These are phyloP conservation scores for Sindora glabra DNA, from an alignment of 306 rosid species.

Conservation along the genomic window DNA sequence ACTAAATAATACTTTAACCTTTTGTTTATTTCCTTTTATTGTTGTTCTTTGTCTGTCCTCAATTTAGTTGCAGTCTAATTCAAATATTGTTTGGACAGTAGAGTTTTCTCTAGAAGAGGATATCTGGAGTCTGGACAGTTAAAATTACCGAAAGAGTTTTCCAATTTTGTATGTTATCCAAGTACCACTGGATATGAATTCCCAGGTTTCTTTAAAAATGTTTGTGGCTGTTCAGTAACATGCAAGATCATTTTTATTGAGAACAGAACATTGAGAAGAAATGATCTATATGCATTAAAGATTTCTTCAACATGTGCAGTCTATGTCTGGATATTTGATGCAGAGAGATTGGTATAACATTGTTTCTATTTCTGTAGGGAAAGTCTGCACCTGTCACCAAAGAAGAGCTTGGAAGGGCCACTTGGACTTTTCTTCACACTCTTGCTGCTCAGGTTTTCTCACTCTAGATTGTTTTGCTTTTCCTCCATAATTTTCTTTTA, in stretches of 20 bases:
- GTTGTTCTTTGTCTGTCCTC: background rate
- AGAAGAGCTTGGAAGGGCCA: constrained; percentile 83
- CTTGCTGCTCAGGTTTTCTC: constrained; percentile 82
- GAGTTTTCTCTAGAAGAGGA: background rate
- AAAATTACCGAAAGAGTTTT: background rate
- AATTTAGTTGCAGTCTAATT: background rate
- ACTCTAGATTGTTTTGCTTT: background rate
- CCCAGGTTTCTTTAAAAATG: background rate
- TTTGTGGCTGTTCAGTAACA: background rate
- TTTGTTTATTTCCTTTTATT: background rate
- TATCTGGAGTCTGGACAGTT: background rate
- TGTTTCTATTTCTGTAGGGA: constrained; percentile 30
- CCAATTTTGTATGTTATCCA: background rate
- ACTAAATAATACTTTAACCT: no score
- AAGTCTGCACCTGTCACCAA: constrained; percentile 53
- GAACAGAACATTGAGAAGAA: background rate
- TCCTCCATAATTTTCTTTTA: background rate
- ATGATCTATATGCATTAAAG: background rate
- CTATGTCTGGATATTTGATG: background rate
- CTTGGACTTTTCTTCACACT: constrained; percentile 97
- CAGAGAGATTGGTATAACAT: background rate
- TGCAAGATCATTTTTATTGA: background rate
- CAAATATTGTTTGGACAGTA: background rate
- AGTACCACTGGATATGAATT: background rate
- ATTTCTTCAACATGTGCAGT: background rate